Evolutionary conservation across 768 basidiomycete species (phyloP).

Genomic region (Kwoniella newhampshirensis): DNA sequence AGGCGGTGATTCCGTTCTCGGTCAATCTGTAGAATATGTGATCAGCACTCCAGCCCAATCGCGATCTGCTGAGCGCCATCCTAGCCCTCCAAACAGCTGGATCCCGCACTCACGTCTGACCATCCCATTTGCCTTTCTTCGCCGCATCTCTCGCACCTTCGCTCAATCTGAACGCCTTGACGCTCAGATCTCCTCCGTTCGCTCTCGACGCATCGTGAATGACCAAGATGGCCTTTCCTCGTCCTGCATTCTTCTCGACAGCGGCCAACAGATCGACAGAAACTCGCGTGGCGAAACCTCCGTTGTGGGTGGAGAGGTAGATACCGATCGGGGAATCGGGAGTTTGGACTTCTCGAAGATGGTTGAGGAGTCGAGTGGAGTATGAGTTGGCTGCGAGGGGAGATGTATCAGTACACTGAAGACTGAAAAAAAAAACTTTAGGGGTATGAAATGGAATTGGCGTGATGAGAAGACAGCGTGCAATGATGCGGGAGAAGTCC

Average conservation of each 20-base stretch:
- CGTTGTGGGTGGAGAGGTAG: constrained; percentile 77
- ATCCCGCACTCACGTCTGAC: constrained; percentile 64
- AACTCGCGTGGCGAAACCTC: constrained; percentile 42
- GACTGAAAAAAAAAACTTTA: background rate
- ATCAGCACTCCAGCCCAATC: background rate
- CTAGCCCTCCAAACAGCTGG: background rate
- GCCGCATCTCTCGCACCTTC: constrained; percentile 75
- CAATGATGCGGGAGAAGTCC: background rate
- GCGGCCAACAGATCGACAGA: constrained; percentile 44
- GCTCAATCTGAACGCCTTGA: constrained; percentile 85
- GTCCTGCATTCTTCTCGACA: constrained; percentile 43
- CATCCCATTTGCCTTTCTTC: constrained; percentile 79
- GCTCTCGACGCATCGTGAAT: constrained; percentile 47
- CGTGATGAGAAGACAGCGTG: background rate
- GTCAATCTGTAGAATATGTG: constrained; percentile 61
- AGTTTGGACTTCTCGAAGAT: constrained; percentile 80
- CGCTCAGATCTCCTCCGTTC: constrained; percentile 73
- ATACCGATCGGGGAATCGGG: constrained; percentile 92
- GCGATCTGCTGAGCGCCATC: background rate
- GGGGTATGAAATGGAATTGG: background rate
- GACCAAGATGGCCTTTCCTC: constrained; percentile 50
- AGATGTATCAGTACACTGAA: background rate
- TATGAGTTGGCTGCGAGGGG: constrained; percentile 71
- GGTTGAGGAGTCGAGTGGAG: constrained; percentile 68
- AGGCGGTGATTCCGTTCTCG: constrained; percentile 77